Base-by-base conservation (phyloP, 768 basidiomycete genomes). In the Russula dissimulans region DNA sequence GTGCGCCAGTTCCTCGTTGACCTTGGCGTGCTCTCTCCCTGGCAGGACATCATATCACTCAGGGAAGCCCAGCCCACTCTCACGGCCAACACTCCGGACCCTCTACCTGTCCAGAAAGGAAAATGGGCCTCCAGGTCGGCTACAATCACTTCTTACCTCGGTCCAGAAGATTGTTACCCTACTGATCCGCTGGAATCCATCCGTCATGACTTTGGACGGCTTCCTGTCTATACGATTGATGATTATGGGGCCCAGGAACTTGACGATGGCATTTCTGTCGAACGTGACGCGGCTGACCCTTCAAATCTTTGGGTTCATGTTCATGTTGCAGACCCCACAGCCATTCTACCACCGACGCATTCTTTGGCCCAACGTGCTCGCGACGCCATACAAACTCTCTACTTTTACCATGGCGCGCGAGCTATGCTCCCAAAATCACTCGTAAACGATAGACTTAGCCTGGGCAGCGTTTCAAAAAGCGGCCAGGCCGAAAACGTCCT, bases 241-340 rank as follows among this genome's bases (percentile, higher is more conserved):
- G 89, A 91, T 61, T 64, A 76, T 0, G 69, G 67, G 7, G 94
- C 97, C 0, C 73, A 87, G 67, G 97, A 99, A 68, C 79, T 98
- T 22, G 97, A 99, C 69, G 97, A 99, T 69, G 97, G 93, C 3
- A 67, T 99, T 36, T 95, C 94, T 2, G 68, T 97, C 34, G 89
- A 95, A 64, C 68, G 73, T n/a, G 78, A 86, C 36, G 76, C 79
- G 5, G 73, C 73, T 4, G 83, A 88, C 50, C 81, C 82, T 2
- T 80, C 77, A 15, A 77, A 71, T 18, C 69, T 73, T 47, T 98
- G 97, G 95, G 69, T 95, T 11, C 95, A 97, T 67, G 78, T 87
- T 29, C 97, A 98, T 69, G 79, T 99, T 57, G 95, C 97, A 10
- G 97, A 99, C 70, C 95, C 95, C 0, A 92, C 91, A 1, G 76